These are phyloP conservation scores for Usnea hakonensis DNA, from an alignment of 495 filamentous ascomycete genomes.

Conservation along the genomic window DNA sequence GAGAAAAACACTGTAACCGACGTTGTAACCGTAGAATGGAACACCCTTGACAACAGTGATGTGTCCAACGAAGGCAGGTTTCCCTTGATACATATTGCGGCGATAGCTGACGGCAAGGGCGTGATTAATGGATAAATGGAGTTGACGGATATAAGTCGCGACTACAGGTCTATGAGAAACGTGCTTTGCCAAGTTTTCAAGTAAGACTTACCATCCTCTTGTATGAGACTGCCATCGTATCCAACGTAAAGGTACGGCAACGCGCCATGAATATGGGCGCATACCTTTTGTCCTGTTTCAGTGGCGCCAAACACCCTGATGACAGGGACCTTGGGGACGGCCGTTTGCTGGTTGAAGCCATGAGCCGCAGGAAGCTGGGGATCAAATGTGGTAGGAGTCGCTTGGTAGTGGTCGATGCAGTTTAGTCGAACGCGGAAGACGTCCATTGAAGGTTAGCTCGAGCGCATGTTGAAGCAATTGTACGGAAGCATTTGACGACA, in stretches of 20 bases:
- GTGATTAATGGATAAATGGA: conserved; percentile 78
- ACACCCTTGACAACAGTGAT: conserved; percentile 87
- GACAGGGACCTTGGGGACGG: conserved; percentile 67
- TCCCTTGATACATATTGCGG: conserved; percentile 60
- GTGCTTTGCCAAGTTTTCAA: background rate
- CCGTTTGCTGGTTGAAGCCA: conserved; percentile 41
- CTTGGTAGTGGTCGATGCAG: conserved; percentile 90
- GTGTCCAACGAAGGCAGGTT: conserved; percentile 70
- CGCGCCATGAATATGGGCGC: conserved; percentile 91
- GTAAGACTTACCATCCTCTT: conserved; percentile 51
- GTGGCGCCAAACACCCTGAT: conserved; percentile 89
- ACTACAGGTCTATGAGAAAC: conserved; percentile 40
- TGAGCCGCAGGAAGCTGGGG: conserved; percentile 59
- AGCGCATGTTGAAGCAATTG: no score
- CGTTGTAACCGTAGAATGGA: conserved; percentile 91
- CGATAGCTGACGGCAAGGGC: conserved; percentile 76
- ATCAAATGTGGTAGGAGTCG: conserved; percentile 68
- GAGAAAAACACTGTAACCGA: conserved; percentile 84
- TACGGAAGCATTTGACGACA: no score
- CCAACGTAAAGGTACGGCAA: conserved; percentile 92
- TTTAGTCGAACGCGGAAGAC: conserved; percentile 82
- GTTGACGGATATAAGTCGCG: conserved; percentile 56
- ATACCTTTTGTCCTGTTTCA: conserved; percentile 92
- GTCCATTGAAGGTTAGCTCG: conserved; percentile 44
- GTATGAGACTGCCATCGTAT: conserved; percentile 63